Evolutionary conservation across 257 asterid species (phyloP).

Genomic region (Rhazya stricta): DNA sequence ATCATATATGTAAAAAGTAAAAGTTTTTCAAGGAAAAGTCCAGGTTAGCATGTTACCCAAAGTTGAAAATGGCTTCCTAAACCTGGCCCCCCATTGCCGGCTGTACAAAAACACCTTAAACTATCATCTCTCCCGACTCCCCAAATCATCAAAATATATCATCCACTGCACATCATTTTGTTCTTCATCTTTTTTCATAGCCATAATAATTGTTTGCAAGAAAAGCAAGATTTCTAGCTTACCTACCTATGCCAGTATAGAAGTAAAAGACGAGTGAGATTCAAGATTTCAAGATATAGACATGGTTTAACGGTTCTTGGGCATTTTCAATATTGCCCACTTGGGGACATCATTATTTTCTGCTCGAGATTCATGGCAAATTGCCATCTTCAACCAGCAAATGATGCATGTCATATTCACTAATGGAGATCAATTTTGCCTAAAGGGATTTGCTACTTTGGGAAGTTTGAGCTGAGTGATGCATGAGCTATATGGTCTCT

Average conservation of each 20-base stretch:
- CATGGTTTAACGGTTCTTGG: slow-evolving; percentile 21
- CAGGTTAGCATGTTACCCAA: slow-evolving; percentile 61
- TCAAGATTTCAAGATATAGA: slow-evolving; percentile 18
- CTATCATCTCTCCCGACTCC: neutral
- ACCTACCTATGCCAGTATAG: no score
- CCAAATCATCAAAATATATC: slow-evolving; percentile 1
- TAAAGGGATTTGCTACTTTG: no score
- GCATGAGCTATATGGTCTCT: neutral
- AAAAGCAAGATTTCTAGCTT: no score
- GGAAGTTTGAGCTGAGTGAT: neutral
- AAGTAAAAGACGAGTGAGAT: slow-evolving; percentile 9
- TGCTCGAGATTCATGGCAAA: slow-evolving; percentile 14
- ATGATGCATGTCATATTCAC: neutral
- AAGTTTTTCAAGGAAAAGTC: slow-evolving; percentile 27
- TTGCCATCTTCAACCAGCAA: neutral
- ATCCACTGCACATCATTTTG: slow-evolving; percentile 9
- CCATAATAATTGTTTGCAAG: no score
- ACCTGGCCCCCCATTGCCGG: slow-evolving; percentile 35
- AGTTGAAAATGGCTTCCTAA: slow-evolving; percentile 37
- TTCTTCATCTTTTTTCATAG: slow-evolving; percentile 6
- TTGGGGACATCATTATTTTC: slow-evolving; percentile 42
- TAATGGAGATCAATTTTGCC: neutral
- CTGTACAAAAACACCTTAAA: neutral
- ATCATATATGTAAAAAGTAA: slow-evolving; percentile 17
- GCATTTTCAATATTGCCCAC: slow-evolving; percentile 23